Percentiles rank a stretch among this genome's conserved stretches.
Conservation (phyloP, 371 early-diverging fungal genomes). For the Rhizopus arrhizus region DNA sequence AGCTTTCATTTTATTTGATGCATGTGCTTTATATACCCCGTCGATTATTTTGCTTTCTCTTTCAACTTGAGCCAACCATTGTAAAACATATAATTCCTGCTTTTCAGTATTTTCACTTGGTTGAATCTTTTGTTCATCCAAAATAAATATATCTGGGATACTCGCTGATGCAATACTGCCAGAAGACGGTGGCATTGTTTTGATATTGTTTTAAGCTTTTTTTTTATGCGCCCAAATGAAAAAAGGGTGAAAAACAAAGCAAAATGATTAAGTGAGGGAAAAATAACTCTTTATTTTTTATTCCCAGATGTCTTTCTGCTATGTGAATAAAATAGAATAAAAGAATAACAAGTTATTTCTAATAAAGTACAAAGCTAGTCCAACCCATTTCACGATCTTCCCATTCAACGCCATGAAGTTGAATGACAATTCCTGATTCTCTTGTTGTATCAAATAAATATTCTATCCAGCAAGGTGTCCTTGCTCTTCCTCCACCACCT, state of each 20-base stretch:
- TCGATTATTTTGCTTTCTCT: conserved; percentile 61
- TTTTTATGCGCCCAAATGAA: no score
- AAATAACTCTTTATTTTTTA: not conserved
- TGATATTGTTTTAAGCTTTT: not conserved
- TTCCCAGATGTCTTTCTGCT: conserved; percentile 5
- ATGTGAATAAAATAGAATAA: no score
- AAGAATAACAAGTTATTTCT: not conserved
- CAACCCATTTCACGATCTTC: conserved; percentile 57
- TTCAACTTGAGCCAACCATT: conserved; percentile 80
- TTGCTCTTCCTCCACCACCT: conserved; percentile 49
- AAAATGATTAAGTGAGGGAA: not conserved
- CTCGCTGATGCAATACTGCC: conserved; percentile 4
- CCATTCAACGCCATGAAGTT: conserved; percentile 54
- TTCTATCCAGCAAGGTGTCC: conserved; percentile 54
- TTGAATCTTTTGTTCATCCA: conserved; percentile 64
- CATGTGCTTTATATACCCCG: conserved; percentile 38
- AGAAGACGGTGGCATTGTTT: conserved; percentile 1
- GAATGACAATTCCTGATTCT: conserved; percentile 40
- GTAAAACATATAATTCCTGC: conserved; percentile 76
- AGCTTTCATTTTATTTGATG: not conserved
- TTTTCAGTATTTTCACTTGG: conserved; percentile 68
- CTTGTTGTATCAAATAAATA: conserved; percentile 33
- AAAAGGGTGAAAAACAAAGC: not conserved
- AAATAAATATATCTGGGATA: conserved; percentile 54
- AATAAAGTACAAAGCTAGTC: conserved; percentile 42